phyloP scores from a whole-genome alignment of 805 yeast species.

The Wickerhamomyces rabaulensis region DNA sequence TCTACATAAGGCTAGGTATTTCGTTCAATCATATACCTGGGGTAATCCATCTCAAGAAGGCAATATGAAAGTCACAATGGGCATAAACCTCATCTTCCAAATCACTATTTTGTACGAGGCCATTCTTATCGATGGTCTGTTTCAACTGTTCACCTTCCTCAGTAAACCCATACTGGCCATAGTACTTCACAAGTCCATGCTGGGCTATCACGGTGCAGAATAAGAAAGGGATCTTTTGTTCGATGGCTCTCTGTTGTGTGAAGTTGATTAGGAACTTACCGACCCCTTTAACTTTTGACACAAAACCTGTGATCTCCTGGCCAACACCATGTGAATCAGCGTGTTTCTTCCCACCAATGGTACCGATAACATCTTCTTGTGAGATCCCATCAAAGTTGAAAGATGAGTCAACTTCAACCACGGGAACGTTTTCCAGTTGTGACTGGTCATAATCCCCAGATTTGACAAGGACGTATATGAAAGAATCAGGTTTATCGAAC shows the following conservation, averaged over 20 bases:
- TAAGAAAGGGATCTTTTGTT: background rate
- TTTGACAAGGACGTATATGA: slow-evolving; percentile 10
- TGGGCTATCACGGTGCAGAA: slow-evolving; percentile 17
- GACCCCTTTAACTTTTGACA: slow-evolving; percentile 15
- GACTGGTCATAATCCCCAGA: background rate
- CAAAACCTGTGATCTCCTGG: slow-evolving; percentile 18
- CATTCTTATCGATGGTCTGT: slow-evolving; percentile 14
- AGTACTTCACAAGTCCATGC: slow-evolving; percentile 14
- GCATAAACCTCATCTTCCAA: slow-evolving; percentile 20
- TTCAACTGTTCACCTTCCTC: slow-evolving; percentile 9
- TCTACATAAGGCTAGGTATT: too few species aligned
- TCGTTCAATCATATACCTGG: background rate
- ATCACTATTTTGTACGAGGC: slow-evolving; percentile 12
- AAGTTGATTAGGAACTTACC: slow-evolving; percentile 14
- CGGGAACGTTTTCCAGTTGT: background rate
- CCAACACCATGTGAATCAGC: background rate
- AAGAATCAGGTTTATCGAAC: slow-evolving; percentile 12
- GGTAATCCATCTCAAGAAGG: slow-evolving; percentile 7
- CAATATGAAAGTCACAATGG: slow-evolving; percentile 15
- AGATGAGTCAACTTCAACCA: background rate
- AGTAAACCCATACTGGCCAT: slow-evolving; percentile 14
- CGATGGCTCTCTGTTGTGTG: slow-evolving; percentile 2
- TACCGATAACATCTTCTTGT: background rate
- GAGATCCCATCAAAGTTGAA: background rate
- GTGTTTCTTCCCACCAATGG: background rate